Conservation (phyloP, 2,329 filamentous ascomycete species). For the Microdochium bolleyi region DNA sequence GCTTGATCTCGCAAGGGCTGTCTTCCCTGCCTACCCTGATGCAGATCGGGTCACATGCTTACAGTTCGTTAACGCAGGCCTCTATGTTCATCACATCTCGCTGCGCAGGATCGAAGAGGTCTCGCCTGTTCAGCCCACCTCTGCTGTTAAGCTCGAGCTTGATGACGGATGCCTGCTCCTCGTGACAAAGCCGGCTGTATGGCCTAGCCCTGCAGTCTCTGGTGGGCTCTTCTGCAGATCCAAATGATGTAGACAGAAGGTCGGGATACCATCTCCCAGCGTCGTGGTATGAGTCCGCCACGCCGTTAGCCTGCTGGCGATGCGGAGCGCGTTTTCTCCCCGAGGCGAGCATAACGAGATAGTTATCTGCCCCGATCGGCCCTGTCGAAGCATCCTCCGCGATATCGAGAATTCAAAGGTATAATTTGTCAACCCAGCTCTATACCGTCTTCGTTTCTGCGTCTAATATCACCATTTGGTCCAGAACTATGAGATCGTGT, state of each 20-base stretch:
- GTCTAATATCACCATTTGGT: not conserved
- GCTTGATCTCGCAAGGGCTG: not conserved
- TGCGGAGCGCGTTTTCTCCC: not conserved
- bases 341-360: not conserved
- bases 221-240: not conserved
- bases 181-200: not conserved
- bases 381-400: not conserved
- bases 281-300: not conserved
- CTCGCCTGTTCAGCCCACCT: not conserved
- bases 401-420: not conserved
- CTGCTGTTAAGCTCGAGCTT: not conserved
- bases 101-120: not conserved
- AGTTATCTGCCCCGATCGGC: not conserved
- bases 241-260: not conserved
- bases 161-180: not conserved
- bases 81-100: not conserved
- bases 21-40: not conserved
- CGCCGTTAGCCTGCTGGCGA: not conserved
- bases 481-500: not conserved
- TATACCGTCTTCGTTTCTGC: not conserved
- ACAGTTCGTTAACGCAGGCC: not conserved
- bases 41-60: not conserved
- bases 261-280: not conserved
- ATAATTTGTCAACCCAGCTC: not conserved
- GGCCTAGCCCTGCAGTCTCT: not conserved